Base-by-base conservation (phyloP, 2,329 filamentous ascomycete species). In the Dactylellina cionopaga region DNA sequence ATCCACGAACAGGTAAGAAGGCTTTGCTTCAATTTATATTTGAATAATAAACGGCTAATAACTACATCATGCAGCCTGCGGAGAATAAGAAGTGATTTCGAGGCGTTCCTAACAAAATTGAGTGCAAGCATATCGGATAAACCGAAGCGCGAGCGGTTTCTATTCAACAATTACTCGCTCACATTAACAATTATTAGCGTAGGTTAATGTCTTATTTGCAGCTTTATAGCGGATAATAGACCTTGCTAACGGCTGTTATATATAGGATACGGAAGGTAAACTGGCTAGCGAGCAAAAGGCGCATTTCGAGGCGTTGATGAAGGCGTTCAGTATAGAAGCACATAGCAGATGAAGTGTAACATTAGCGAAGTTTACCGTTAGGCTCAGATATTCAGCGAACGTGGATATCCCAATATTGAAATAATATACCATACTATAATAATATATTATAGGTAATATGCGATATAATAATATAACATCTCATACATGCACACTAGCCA, bases 161-260 rank as follows among this genome's bases (percentile, higher is more conserved):
- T 99, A 77, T 95, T 91, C 79, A 99, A 98, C 79, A 99, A 99
- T 80, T 98, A 96, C 80, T 96, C 92, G 59, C 84, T 99, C 75
- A 87, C 99, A n/a, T 84, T 92, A 77, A 97, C 95, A 9, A 97
- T 99, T 74, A 90, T 99, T 75, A 88, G 90, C 78, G 90, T 84
- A 79, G 47, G 82, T 78, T 25, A n/a, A n/a, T n/a, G n/a, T n/a
- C n/a, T n/a, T n/a, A n/a, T n/a, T n/a, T n/a, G n/a, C n/a, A 46
- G 5, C 22, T 13, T 39, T 29, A 83, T 78, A 82, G 81, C 70
- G 79, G 81, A 75, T 82, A 35, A 35, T 13, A 82, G 43, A 83
- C 82, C 75, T 74, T 83, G 75, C 81, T 15, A 82, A 17, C 31
- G 2, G n/a, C 9, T 31, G 81, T 25, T 83, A 13, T 17, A 11